Base-by-base conservation (phyloP, 192 early-diverging fungal species). In the Coemansia sp. region DNA sequence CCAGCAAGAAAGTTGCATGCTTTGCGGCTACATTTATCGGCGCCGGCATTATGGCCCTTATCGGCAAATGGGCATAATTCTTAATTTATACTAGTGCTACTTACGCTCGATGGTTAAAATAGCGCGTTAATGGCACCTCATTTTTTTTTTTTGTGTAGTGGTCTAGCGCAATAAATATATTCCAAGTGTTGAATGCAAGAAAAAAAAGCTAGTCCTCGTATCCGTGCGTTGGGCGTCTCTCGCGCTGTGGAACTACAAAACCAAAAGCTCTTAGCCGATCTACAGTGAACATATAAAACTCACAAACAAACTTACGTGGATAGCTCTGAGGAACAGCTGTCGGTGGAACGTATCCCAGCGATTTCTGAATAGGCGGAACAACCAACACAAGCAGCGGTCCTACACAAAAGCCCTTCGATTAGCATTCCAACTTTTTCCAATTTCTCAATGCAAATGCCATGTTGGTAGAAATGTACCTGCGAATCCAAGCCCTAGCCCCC, bases 21-120 rank as follows among this genome's bases (percentile, higher is more conserved):
- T 84, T 91, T 56, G 15, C 67, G 0, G 56, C 81, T 26, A 69
- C 91, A 55, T 90, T 83, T 55, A 6, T 82, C 17, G 92, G 92
- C 39, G 88, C 87, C 18, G 82, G 64, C 6, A 58, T 81, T 14
- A 94, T 93, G 91, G 80, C 85, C 11, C 39, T 91, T 30, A 77
- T 94, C 51, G 91, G 90, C 45, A 84, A 76, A 47, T 89, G 85
- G 85, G 87, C 86, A 0, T 90, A 60, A 56, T 16, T 21, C 17
- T 9, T 11, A 49, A 18, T 28, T 47, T n/a, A 11, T 15, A 23
- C 32, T 5, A 34, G 32, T 10, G 1, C 32, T 5, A 9, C 32
- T 5, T 6, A 6, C 7, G 32, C 32, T 34, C 6, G 3, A 34
- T 7, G 32, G 32, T 7, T 34, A 34, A 34, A 34, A 34, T 34